phyloP scores from a whole-genome alignment of 2,329 filamentous ascomycete species.

The Claviceps paspali region DNA sequence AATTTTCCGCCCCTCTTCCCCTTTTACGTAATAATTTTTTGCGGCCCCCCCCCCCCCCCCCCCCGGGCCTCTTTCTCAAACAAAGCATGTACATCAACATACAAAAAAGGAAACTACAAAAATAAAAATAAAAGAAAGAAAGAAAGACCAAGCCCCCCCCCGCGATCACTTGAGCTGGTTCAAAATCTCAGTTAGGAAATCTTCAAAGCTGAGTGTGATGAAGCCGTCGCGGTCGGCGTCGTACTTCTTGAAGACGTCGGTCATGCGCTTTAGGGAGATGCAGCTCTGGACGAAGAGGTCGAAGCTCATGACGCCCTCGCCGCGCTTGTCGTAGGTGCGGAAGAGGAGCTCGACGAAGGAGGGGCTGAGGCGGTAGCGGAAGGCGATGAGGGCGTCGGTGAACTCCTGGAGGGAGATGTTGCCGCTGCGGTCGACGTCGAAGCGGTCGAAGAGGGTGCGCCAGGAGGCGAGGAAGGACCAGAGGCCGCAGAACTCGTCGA shows the following conservation, averaged over 20 bases:
- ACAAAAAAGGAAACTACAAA: no score
- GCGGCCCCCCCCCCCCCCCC: no score
- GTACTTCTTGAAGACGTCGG: constrained; percentile 97
- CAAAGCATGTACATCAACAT: no score
- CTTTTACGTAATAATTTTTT: no score
- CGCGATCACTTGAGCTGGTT: constrained; percentile 45
- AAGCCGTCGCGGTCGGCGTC: constrained; percentile 94
- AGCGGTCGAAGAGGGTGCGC: constrained; percentile 88
- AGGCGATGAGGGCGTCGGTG: constrained; percentile 75
- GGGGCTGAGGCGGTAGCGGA: constrained; percentile 79
- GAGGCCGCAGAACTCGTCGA: constrained; percentile 88
- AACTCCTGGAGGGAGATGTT: constrained; percentile 81
- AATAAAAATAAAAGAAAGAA: no score
- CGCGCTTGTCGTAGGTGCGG: constrained; percentile 69
- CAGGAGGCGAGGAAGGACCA: constrained; percentile 94
- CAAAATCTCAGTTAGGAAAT: constrained; percentile 57
- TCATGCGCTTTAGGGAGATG: constrained; percentile 95
- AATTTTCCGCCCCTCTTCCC: no score
- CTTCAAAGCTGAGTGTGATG: constrained; percentile 69
- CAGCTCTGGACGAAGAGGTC: constrained; percentile 96
- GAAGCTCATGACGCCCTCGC: constrained; percentile 64
- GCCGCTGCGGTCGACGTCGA: constrained; percentile 75
- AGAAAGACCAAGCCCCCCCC: no score
- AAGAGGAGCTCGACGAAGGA: constrained; percentile 78
- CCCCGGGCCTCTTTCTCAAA: no score